Base-by-base conservation (phyloP, 257 asterid genomes). In the Fraxinus anomala region DNA sequence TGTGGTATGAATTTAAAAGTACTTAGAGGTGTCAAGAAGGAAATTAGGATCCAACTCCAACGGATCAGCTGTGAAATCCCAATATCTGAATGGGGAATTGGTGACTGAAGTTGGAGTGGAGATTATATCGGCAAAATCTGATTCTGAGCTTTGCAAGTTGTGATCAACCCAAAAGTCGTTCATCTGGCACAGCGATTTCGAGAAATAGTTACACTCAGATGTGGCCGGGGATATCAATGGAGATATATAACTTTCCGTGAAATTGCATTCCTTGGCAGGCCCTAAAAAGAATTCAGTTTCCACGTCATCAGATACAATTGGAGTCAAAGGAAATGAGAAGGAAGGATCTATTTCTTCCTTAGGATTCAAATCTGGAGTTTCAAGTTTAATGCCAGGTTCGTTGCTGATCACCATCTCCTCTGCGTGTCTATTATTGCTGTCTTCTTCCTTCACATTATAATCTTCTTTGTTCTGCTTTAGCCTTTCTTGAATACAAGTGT, bases 401-500 rank as follows among this genome's bases (percentile, higher is more conserved):
- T 39, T 73, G 68, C 73, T 59, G 70, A 59, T 70, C 11, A 56
- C 33, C 37, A 19, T 63, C 54, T 73, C 69, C 68, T 63, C 33
- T 21, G 68, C 13, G 1, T 63, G 6, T 24, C n/a, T 63, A 11
- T 63, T 13, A 24, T 63, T 63, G 34, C 31, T 7, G 16, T 61
- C 68, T 61, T 8, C 30, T 61, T 23, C 68, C 31, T 56, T 69
- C 72, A 78, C 59, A 72, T 74, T 63, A 7, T 79, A 61, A n/a
- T 44, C 70, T 33, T 77, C 83, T 33, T 79, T 79, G 26, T 77
- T 79, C 63, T 69, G 80, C 71, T 86, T 76, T 11, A 74, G 34
- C 33, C 75, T 84, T 76, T 84, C 86, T 44, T 73, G 91, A 66
- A 75, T 75, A 31, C 97, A 91, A 51, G 82, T 89, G 63, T 94